Percentiles rank a stretch among this genome's conserved stretches.
phyloP scores from a whole-genome alignment of 2,329 filamentous ascomycete genomes.

The Fusarium anthophilum region DNA sequence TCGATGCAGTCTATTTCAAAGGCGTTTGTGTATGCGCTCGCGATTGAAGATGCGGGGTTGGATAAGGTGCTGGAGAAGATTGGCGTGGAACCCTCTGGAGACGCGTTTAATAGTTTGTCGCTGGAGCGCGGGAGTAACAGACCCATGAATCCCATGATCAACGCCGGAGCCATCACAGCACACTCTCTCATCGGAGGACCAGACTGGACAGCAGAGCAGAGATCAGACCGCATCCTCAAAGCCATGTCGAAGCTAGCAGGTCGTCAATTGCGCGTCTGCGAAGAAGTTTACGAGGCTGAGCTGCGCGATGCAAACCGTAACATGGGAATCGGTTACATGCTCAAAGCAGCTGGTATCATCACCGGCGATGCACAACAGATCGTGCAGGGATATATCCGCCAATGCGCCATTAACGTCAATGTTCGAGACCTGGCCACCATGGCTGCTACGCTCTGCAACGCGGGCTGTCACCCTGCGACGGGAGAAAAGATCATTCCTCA shows the following conservation, averaged over 20 bases:
- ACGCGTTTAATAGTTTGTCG: constrained; percentile 50
- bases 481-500: constrained; percentile 49
- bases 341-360: constrained; percentile 53
- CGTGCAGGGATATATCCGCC: constrained; percentile 52
- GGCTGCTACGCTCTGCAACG: constrained; percentile 52
- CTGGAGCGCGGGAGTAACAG: constrained; percentile 44
- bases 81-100: constrained; percentile 52
- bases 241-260: constrained; percentile 49
- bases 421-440: constrained; percentile 53
- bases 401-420: constrained; percentile 54
- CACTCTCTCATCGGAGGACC: constrained; percentile 45
- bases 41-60: constrained; percentile 51
- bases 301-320: constrained; percentile 47
- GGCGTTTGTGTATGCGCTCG: constrained; percentile 52
- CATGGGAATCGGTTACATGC: constrained; percentile 52
- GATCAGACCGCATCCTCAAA: constrained; percentile 49
- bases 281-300: constrained; percentile 52
- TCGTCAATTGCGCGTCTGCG: constrained; percentile 48
- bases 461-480: constrained; percentile 48
- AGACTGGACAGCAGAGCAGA: constrained; percentile 47
- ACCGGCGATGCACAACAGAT: constrained; percentile 47
- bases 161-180: constrained; percentile 48
- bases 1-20: constrained; percentile 55
- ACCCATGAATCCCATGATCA: constrained; percentile 51
- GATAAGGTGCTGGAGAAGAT: constrained; percentile 50